A percentile compares a stretch with the other conserved stretches of the same genome.
These are phyloP conservation scores for Colletotrichum euphorbiae DNA, from an alignment of 2,329 filamentous ascomycete species.

Conservation along the genomic window DNA sequence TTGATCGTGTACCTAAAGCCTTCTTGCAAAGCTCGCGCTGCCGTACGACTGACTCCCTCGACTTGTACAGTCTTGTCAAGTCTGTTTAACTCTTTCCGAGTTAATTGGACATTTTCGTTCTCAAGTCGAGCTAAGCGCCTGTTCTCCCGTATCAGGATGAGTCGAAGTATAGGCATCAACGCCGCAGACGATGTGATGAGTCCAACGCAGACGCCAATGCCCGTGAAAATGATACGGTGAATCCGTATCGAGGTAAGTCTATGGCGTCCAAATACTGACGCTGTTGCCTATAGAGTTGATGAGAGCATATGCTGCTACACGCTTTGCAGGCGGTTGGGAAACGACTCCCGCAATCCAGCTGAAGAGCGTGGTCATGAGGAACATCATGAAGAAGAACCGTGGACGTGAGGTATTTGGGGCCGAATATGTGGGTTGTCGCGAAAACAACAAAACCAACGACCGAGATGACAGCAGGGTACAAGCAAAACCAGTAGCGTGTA, in stretches of 20 bases:
- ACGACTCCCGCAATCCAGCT: slow-evolving; percentile 64
- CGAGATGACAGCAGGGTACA: slow-evolving; percentile 21
- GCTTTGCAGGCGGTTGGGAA: slow-evolving; percentile 64
- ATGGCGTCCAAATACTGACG: slow-evolving; percentile 64
- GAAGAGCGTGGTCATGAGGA: slow-evolving; percentile 63
- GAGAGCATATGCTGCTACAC: slow-evolving; percentile 64
- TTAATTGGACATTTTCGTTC: slow-evolving; percentile 57
- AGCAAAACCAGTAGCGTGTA: slow-evolving; percentile 38
- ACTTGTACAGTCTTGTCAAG: slow-evolving; percentile 63
- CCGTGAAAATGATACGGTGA: slow-evolving; percentile 52
- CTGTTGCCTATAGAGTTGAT: slow-evolving; percentile 67
- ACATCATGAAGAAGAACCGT: slow-evolving; percentile 64
- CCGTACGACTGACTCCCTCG: slow-evolving; percentile 61
- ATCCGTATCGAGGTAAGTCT: slow-evolving; percentile 56
- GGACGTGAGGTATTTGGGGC: slow-evolving; percentile 65
- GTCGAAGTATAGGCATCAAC: slow-evolving; percentile 52
- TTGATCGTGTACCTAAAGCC: slow-evolving; percentile 65
- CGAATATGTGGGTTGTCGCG: slow-evolving; percentile 63
- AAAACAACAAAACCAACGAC: slow-evolving; percentile 55
- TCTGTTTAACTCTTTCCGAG: slow-evolving; percentile 57
- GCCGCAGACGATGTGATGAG: slow-evolving; percentile 50
- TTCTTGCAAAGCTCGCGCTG: slow-evolving; percentile 63
- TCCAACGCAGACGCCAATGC: slow-evolving; percentile 54
- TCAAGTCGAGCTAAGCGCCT: slow-evolving; percentile 62
- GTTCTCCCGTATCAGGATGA: slow-evolving; percentile 54